phyloP scores from a whole-genome alignment of 352 stramenopile genomes.

The Pythium guiyangense region DNA sequence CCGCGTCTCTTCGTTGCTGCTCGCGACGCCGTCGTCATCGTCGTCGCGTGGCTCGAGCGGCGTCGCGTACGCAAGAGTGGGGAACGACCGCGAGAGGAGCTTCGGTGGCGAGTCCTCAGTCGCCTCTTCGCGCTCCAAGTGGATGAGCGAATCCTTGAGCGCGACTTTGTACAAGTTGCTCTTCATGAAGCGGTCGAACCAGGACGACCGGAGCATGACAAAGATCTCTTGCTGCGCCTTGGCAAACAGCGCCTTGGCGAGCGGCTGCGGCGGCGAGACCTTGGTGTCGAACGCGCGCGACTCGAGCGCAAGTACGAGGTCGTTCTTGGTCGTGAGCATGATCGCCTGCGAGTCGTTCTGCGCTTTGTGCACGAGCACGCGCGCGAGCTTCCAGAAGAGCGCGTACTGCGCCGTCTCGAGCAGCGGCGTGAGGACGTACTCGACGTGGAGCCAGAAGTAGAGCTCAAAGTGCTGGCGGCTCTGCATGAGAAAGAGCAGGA shows the following conservation, averaged over 20 bases:
- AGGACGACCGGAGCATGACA: constrained; percentile 70
- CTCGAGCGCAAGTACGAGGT: constrained; percentile 48
- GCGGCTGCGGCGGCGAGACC: constrained; percentile 32
- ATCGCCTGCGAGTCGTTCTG: constrained; percentile 78
- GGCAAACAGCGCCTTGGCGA: constrained; percentile 42
- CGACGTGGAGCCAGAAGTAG: constrained; percentile 86
- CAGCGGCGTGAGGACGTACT: constrained; percentile 80
- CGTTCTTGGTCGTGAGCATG: constrained; percentile 66
- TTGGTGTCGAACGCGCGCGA: constrained; percentile 37
- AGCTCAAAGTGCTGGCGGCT: constrained; percentile 84
- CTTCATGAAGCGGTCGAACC: constrained; percentile 82
- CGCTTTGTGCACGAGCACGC: constrained; percentile 65
- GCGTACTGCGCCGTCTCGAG: constrained; percentile 38
- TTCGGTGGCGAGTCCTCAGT: constrained; percentile 69
- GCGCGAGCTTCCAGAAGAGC: constrained; percentile 67
- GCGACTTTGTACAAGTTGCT: constrained; percentile 81
- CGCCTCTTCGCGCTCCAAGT: constrained; percentile 48
- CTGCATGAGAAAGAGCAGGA: constrained; percentile 85
- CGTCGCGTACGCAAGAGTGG: constrained; percentile 23
- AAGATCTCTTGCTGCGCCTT: constrained; percentile 82
- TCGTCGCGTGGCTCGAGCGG: not conserved
- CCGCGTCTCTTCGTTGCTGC: constrained; percentile 12
- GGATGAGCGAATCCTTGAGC: constrained; percentile 66
- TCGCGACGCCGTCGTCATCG: constrained; percentile 7
- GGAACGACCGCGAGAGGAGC: constrained; percentile 57